Conservation (phyloP, 345 rosid species). For the Balakata baccata region DNA sequence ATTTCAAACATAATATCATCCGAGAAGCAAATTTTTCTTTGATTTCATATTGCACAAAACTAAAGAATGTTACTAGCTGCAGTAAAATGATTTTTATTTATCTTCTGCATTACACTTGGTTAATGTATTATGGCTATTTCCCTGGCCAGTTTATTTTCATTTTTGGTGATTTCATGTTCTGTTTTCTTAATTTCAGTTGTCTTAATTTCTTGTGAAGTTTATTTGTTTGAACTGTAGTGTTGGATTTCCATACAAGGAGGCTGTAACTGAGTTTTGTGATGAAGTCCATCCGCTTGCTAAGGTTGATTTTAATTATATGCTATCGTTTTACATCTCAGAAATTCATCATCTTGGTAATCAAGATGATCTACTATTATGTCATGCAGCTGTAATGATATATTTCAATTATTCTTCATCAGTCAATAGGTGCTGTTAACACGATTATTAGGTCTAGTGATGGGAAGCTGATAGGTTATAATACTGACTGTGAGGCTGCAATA, state of each 20-base stretch:
- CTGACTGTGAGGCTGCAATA: constrained; percentile 44
- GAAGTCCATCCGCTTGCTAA: constrained; percentile 48
- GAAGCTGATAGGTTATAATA: constrained; percentile 46
- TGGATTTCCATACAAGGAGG: constrained; percentile 50
- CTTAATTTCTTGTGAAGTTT: constrained; percentile 12
- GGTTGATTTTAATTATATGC: constrained; percentile 20
- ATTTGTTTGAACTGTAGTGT: constrained; percentile 33
- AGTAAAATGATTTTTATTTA: too few relatives aligned
- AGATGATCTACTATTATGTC: not conserved
- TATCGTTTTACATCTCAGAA: too few relatives aligned
- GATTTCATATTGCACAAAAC: not conserved
- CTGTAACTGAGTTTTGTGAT: constrained; percentile 40
- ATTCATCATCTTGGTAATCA: not conserved
- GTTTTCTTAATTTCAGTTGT: not conserved
- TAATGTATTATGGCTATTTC: not conserved
- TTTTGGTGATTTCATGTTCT: not conserved
- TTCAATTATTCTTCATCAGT: constrained; percentile 20
- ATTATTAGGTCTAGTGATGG: constrained; percentile 42
- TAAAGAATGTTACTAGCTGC: too few relatives aligned
- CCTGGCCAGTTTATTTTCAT: not conserved
- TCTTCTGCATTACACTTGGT: not conserved
- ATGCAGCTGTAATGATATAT: not conserved
- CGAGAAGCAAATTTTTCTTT: constrained; percentile 1
- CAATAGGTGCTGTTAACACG: constrained; percentile 49
- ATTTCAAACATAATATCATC: not conserved